Base-by-base conservation (phyloP, 768 basidiomycete species). In the Boletus subparvulus region DNA sequence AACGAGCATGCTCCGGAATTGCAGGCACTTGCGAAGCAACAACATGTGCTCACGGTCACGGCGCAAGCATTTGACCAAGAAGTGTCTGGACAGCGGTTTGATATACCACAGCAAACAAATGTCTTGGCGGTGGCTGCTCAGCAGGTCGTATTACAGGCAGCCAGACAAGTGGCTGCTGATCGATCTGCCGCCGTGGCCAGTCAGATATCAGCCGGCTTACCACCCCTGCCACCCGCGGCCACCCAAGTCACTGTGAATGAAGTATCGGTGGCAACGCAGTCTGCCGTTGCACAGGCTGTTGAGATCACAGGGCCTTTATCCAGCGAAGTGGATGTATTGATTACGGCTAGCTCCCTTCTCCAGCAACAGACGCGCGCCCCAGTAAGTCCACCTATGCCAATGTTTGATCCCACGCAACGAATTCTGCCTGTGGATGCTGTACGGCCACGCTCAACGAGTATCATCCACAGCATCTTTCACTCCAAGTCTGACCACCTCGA, bases 221-320 rank as follows among this genome's bases (percentile, higher is more conserved):
- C 73, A 4, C 67, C 71, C 1, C 65, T 65, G 3, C 69, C 69
- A 7, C 49, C 65, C 21, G 65, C 68, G n/a, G 57, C 74, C 26
- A 64, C 69, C 6, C 77, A 78, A 55, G 79, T 83, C 26, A 82
- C 81, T 6, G 81, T 83, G 46, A 80, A 80, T 54, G 82, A 83
- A 54, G 81, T 82, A 21, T 83, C 82, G 6, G 80, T 79, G 36
- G 81, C 81, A 47, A 82, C 91, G 26, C 86, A 90, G 66, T 81
- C 86, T 16, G 91, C 90, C 19, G 90, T 93, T 57, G 92, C 90
- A 35, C 83, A 86, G 66, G 91, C 91, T 39, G 90, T 93, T 39
- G 87, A 87, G 65, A 83, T 86, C 68, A 84, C 84, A 40, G 88
- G 88, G 32, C 82, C 84, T 16, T 71, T 80, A 41, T 87, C 88